phyloP scores from a whole-genome alignment of 345 rosid species.

The Brassica cretica region DNA sequence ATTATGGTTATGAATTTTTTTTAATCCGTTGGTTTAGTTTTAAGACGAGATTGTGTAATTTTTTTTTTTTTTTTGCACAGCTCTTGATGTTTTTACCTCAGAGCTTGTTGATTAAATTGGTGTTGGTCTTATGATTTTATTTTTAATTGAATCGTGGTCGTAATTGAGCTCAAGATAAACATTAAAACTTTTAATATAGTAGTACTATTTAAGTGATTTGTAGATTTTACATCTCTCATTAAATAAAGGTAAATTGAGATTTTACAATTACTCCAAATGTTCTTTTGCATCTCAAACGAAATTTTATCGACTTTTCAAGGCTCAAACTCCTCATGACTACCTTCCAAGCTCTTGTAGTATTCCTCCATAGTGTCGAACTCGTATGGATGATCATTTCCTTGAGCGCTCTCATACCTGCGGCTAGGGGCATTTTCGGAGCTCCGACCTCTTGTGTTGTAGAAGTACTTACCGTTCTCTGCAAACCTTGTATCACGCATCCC shows the following conservation, averaged over 20 bases:
- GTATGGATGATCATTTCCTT: constrained; percentile 32
- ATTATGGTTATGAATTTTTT: not conserved
- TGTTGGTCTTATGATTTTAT: not conserved
- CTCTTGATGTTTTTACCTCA: not conserved
- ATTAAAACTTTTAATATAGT: constrained; percentile 14
- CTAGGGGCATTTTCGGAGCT: constrained; percentile 19
- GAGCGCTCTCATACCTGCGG: constrained; percentile 18
- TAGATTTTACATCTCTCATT: constrained; percentile 8
- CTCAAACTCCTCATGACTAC: constrained; percentile 39
- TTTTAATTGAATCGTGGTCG: not conserved
- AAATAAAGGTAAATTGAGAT: constrained; percentile 23
- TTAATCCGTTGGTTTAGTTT: not conserved
- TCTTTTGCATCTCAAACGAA: constrained; percentile 3
- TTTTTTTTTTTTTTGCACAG: not conserved
- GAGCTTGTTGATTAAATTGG: not conserved
- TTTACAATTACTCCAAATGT: constrained; percentile 16
- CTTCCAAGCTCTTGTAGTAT: constrained; percentile 46
- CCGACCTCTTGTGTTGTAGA: constrained; percentile 31
- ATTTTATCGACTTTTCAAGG: constrained; percentile 36
- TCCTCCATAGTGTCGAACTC: constrained; percentile 64
- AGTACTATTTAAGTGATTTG: constrained; percentile 8
- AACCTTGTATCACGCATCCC: constrained; percentile 70
- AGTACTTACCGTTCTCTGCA: constrained; percentile 50
- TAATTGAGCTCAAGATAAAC: not conserved
- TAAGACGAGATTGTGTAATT: not conserved